Evolutionary conservation across 228 moss, liverwort and hornwort genomes (phyloP).

Genomic region (Sphagnum fallax): DNA sequence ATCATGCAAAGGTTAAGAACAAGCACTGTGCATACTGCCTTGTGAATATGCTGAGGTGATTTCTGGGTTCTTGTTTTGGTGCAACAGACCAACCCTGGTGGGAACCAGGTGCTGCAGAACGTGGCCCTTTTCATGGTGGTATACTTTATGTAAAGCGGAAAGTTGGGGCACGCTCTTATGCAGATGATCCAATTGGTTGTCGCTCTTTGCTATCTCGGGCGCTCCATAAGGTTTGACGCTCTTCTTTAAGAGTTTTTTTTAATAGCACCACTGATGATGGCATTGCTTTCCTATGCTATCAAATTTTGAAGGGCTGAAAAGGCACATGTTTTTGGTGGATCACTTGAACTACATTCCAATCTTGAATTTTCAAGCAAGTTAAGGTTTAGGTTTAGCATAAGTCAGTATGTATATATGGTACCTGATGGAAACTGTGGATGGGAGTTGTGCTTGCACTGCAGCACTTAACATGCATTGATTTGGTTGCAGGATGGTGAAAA

Average conservation of each 20-base stretch:
- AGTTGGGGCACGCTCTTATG: constrained; percentile 95
- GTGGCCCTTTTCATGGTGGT: constrained; percentile 82
- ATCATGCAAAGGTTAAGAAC: too few species aligned
- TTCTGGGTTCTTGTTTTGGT: neutral
- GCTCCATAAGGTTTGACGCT: constrained; percentile 46
- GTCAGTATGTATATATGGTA: too few species aligned
- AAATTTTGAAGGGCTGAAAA: too few species aligned
- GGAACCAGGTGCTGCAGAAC: constrained; percentile 64
- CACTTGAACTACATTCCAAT: too few species aligned
- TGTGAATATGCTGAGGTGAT: too few species aligned
- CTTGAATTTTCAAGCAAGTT: too few species aligned
- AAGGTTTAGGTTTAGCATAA: too few species aligned
- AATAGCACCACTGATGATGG: neutral
- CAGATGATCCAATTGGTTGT: constrained; percentile 98
- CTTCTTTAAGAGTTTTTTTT: neutral
- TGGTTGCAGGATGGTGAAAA: constrained; percentile 41
- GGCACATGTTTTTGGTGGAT: too few species aligned
- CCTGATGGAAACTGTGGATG: too few species aligned
- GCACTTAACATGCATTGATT: neutral
- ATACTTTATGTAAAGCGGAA: constrained; percentile 92
- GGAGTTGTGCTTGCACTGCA: too few species aligned
- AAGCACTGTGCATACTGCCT: too few species aligned
- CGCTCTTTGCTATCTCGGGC: constrained; percentile 91
- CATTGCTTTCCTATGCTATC: too few species aligned
- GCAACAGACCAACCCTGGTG: constrained; percentile 66